Percentiles rank a stretch among this genome's conserved stretches.
Evolutionary conservation across 768 basidiomycete genomes (phyloP).

Genomic region (Arthromyces matolae): DNA sequence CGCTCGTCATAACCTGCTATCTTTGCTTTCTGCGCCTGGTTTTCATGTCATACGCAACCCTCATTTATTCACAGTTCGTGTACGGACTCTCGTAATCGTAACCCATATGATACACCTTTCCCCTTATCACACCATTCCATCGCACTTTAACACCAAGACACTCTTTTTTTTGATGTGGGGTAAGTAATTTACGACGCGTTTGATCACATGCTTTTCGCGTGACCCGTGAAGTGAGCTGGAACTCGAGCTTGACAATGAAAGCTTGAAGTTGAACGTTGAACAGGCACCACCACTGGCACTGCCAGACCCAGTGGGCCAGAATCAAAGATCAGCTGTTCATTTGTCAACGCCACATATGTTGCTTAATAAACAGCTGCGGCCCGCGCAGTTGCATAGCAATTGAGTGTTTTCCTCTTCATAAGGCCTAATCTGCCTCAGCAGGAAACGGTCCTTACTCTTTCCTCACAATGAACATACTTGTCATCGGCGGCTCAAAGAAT

Average conservation of each 20-base stretch:
- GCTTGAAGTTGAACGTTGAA: not conserved
- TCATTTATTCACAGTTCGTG: conserved; percentile 1
- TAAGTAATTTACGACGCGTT: too few species aligned
- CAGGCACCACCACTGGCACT: too few species aligned
- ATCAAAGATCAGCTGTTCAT: too few species aligned
- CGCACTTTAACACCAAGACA: conserved; percentile 9
- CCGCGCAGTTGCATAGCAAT: too few species aligned
- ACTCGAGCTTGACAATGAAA: not conserved
- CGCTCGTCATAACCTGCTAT: conserved; percentile 9
- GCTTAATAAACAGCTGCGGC: not conserved
- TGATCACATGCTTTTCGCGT: too few species aligned
- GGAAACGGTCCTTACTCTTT: too few species aligned
- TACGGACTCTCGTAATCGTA: too few species aligned
- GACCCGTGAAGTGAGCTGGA: not conserved
- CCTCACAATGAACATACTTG: not conserved
- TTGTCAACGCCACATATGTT: not conserved
- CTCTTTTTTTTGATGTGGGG: not conserved
- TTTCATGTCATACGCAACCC: conserved; percentile 3
- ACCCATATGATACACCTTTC: conserved; percentile 7
- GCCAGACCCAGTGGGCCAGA: too few species aligned
- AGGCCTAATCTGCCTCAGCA: too few species aligned
- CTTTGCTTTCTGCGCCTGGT: conserved; percentile 6
- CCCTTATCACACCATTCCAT: conserved; percentile 9
- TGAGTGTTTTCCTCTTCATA: too few species aligned
- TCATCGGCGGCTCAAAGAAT: conserved; percentile 4